Evolutionary conservation across 345 rosid species (phyloP).

Genomic region (Kernera saxatilis): DNA sequence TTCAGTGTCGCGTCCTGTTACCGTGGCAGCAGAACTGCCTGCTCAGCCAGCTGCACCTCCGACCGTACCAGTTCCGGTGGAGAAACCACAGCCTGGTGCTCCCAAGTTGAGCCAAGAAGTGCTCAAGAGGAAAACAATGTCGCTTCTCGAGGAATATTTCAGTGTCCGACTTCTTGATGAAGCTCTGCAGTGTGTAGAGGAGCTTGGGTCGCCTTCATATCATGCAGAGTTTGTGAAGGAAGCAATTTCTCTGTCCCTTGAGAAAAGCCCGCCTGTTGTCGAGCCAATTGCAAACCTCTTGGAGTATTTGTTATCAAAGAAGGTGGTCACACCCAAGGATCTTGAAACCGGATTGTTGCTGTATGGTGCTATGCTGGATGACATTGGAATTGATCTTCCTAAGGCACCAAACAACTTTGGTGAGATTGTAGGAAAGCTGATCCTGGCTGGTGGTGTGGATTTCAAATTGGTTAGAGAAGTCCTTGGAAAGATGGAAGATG

Average conservation of each 20-base stretch:
- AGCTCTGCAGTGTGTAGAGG: slow-evolving; percentile 61
- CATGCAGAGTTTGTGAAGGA: slow-evolving; percentile 72
- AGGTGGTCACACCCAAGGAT: slow-evolving; percentile 47
- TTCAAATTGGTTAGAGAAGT: slow-evolving; percentile 52
- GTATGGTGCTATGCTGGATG: slow-evolving; percentile 60
- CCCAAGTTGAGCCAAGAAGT: slow-evolving; percentile 36
- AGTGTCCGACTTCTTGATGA: slow-evolving; percentile 42
- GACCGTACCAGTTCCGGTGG: slow-evolving; percentile 18
- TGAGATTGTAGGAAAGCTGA: slow-evolving; percentile 56
- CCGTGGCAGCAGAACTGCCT: slow-evolving; percentile 28
- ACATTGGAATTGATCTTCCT: slow-evolving; percentile 77
- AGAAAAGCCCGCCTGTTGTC: slow-evolving; percentile 55
- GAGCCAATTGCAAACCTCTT: slow-evolving; percentile 42
- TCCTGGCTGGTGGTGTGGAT: slow-evolving; percentile 45
- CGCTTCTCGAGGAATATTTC: slow-evolving; percentile 68
- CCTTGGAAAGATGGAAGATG: slow-evolving; percentile 58
- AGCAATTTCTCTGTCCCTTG: slow-evolving; percentile 54
- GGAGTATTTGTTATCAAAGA: slow-evolving; percentile 42
- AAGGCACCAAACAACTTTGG: slow-evolving; percentile 74
- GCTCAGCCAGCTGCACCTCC: slow-evolving; percentile 25
- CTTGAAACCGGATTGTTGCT: slow-evolving; percentile 50
- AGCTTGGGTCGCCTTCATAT: slow-evolving; percentile 52
- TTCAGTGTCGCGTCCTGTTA: slow-evolving; percentile 13
- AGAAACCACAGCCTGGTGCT: slow-evolving; percentile 31
- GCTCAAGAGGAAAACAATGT: slow-evolving; percentile 45